Evolutionary conservation across 768 basidiomycete genomes (phyloP).

Genomic region (Hypholoma sublateritium): DNA sequence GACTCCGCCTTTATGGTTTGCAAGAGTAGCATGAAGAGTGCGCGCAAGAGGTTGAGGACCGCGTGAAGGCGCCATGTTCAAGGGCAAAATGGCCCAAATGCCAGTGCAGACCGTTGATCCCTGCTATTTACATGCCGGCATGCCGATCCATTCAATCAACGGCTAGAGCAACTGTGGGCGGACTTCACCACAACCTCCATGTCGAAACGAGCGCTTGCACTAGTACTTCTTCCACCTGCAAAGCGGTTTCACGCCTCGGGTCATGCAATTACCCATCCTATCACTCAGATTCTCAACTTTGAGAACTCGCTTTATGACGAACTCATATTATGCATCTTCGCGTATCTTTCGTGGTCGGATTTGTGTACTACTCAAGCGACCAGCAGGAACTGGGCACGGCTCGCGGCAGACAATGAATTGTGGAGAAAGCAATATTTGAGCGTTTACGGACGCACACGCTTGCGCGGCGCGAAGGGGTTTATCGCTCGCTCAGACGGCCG

Average conservation of each 20-base stretch:
- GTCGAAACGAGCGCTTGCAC: constrained; percentile 53
- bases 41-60: constrained; percentile 55
- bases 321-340: constrained; percentile 72
- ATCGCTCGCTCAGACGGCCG: constrained; percentile 54
- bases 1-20: constrained; percentile 78
- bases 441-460: constrained; percentile 64
- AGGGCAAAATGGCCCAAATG: not conserved
- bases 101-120: not conserved
- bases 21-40: constrained; percentile 60
- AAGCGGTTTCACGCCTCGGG: constrained; percentile 49
- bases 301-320: constrained; percentile 71
- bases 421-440: constrained; percentile 69
- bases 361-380: constrained; percentile 64
- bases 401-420: constrained; percentile 69
- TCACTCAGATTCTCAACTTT: constrained; percentile 35
- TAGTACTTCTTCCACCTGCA: constrained; percentile 48
- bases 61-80: constrained; percentile 48
- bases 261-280: constrained; percentile 4
- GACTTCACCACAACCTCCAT: constrained; percentile 23
- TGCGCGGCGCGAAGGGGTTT: constrained; percentile 69
- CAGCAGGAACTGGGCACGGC: constrained; percentile 65
- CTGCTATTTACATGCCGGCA: constrained; percentile 5
- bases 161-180: not conserved
- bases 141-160: constrained; percentile 1
- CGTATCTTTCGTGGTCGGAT: constrained; percentile 64